These are phyloP conservation scores for Geranomyces variabilis DNA, from an alignment of 192 early-diverging fungal genomes.

Conservation along the genomic window DNA sequence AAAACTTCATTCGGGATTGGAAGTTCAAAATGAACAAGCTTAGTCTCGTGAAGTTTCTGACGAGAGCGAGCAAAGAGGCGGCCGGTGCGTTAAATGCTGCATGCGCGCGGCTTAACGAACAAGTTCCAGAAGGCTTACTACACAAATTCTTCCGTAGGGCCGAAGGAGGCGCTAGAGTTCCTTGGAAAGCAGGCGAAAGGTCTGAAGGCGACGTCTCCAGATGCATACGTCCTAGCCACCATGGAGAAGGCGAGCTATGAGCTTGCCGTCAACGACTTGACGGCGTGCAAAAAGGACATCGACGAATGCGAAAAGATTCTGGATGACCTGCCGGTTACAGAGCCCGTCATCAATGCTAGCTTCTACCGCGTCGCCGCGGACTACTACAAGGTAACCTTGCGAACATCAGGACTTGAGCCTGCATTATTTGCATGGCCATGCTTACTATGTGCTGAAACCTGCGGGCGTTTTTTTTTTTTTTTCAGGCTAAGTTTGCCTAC, in stretches of 20 bases:
- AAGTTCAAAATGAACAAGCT: conserved; percentile 94
- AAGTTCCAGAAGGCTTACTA: no score
- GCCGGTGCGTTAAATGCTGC: conserved; percentile 24
- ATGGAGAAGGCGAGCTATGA: conserved; percentile 87
- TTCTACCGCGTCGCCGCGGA: conserved; percentile 96
- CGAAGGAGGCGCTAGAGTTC: conserved; percentile 74
- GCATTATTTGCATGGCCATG: no score
- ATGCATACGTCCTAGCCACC: conserved; percentile 82
- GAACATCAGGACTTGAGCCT: no score
- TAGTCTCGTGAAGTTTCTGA: conserved; percentile 82
- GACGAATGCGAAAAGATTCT: conserved; percentile 86
- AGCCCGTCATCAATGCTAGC: conserved; percentile 84
- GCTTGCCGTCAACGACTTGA: conserved; percentile 76
- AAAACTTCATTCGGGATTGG: conserved; percentile 93
- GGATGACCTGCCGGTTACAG: conserved; percentile 72
- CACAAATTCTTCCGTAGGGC: no score
- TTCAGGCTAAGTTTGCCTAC: conserved; percentile 82
- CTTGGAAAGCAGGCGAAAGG: conserved; percentile 70
- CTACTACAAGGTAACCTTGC: conserved; percentile 80
- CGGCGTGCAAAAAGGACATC: conserved; percentile 80
- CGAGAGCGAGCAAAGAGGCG: conserved; percentile 69
- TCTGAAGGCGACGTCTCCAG: conserved; percentile 71
- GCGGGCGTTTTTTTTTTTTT: not conserved
- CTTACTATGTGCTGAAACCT: no score
- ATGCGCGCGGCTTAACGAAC: no score